Base-by-base conservation (phyloP, 208 protist species). In the Acanthamoeba royreba region DNA sequence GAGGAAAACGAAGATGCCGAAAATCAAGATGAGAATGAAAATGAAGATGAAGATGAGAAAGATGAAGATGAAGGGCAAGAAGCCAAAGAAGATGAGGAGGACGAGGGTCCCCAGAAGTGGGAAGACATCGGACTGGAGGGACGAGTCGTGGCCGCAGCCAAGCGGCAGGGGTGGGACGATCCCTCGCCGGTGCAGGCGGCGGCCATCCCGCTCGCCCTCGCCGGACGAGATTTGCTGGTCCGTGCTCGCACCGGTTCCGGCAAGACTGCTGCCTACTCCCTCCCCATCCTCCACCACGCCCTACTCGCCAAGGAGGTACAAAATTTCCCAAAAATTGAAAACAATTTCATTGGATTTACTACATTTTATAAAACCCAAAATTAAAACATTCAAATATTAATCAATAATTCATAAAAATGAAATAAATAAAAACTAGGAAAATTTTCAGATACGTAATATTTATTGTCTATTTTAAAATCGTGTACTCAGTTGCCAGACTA, bases 191-290 rank as follows among this genome's bases (percentile, higher is more conserved):
- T 93, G 38, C 90, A 93, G 35, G 74, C 8, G n/a, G 74, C 45
- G 2, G 90, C 90, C 9, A 87, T 93, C 33, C 90, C 90, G 22
- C 66, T 93, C 4, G 92, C 95, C 33, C 88, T 97, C 15, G 81
- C 96, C 61, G 97, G 96, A 11, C 94, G 93, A 55, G 96, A 97
- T 81, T 25, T 97, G n/a, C 87, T 98, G 35, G 94, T 95, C 1
- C 93, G 96, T 42, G 97, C 97, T 9, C 93, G 95, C 45, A 98
- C 97, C 11, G 97, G 97, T 69, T 97, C 96, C 1, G 97, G 97
- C 83, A 98, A 98, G 94, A 98, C 97, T 11, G 94, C 93, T 40
- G 97, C 97, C 13, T 98, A 98, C 61, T 94, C 94, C 19, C 33
- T 98, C 0, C 97, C 97, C 15, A 93, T 97, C 7, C 79, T 98